Percentiles rank a stretch among this genome's conserved stretches.
Conservation (phyloP, 345 rosid species). For the Lagerstroemia speciosa region DNA sequence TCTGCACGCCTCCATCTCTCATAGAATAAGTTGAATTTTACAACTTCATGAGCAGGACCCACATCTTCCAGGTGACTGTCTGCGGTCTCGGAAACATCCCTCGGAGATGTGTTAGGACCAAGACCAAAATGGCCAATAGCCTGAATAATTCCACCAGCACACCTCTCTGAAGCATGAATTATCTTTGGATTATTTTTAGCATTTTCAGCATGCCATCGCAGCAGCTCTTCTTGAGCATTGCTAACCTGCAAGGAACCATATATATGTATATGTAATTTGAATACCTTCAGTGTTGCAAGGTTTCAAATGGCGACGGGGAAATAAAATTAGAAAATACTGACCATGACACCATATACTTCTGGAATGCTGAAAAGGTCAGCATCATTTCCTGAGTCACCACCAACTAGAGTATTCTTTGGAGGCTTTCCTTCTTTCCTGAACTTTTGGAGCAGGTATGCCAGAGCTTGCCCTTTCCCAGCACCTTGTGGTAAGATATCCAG, state of each 20-base stretch:
- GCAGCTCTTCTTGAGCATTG: constrained; percentile 97
- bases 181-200: constrained; percentile 74
- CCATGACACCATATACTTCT: constrained; percentile 89
- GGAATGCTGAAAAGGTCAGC: constrained; percentile 94
- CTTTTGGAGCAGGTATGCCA: constrained; percentile 72
- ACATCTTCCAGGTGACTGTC: constrained; percentile 23
- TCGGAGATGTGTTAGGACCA: constrained; percentile 78
- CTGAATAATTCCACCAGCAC: constrained; percentile 87
- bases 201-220: constrained; percentile 85
- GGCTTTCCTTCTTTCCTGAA: constrained; percentile 58
- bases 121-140: constrained; percentile 87
- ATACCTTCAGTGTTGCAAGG: too few relatives aligned
- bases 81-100: constrained; percentile 55
- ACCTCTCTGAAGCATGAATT: constrained; percentile 76
- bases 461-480: constrained; percentile 99
- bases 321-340: constrained; percentile 22
- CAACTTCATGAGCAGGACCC: constrained; percentile 51
- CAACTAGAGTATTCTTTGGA: constrained; percentile 79
- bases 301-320: neutral
- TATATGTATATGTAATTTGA: neutral
- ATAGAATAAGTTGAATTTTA: constrained; percentile 59
- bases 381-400: constrained; percentile 99
- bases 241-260: constrained; percentile 43
- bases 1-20: constrained; percentile 97
- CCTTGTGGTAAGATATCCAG: constrained; percentile 90